Percentiles rank a stretch among this genome's conserved stretches.
These are phyloP conservation scores for Fusarium tuaranense DNA, from an alignment of 2,329 filamentous ascomycete genomes.

Conservation along the genomic window DNA sequence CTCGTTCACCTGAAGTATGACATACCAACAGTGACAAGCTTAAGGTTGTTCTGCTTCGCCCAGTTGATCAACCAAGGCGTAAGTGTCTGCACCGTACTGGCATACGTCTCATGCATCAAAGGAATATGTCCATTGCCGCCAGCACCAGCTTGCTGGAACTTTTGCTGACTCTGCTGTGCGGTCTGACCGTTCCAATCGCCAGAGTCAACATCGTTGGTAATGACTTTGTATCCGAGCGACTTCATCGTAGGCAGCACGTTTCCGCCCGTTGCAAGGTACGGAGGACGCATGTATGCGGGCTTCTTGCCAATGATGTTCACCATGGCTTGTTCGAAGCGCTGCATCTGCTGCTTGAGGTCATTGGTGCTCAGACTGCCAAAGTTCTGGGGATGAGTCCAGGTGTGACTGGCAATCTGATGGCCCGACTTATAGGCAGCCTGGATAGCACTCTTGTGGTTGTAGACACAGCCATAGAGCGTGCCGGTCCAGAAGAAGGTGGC, in stretches of 20 bases:
- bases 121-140: constrained; percentile 63
- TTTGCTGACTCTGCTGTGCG: constrained; percentile 63
- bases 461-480: constrained; percentile 63
- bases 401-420: constrained; percentile 67
- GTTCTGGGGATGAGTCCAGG: constrained; percentile 62
- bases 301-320: constrained; percentile 63
- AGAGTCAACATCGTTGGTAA: constrained; percentile 71
- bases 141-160: constrained; percentile 60
- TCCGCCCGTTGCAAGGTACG: constrained; percentile 61
- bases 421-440: constrained; percentile 63
- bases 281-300: constrained; percentile 63
- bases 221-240: constrained; percentile 67
- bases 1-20: constrained; percentile 10
- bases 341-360: constrained; percentile 61
- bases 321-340: constrained; percentile 61
- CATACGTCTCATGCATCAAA: constrained; percentile 68
- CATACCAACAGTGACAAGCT: constrained; percentile 64
- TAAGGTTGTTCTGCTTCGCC: constrained; percentile 60
- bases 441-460: constrained; percentile 63
- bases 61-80: constrained; percentile 64
- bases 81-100: constrained; percentile 60
- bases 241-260: constrained; percentile 56
- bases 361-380: constrained; percentile 54
- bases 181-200: constrained; percentile 70
- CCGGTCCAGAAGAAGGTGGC: constrained; percentile 67